phyloP scores from a whole-genome alignment of 495 filamentous ascomycete species.

The Penicillium simplicissimum region DNA sequence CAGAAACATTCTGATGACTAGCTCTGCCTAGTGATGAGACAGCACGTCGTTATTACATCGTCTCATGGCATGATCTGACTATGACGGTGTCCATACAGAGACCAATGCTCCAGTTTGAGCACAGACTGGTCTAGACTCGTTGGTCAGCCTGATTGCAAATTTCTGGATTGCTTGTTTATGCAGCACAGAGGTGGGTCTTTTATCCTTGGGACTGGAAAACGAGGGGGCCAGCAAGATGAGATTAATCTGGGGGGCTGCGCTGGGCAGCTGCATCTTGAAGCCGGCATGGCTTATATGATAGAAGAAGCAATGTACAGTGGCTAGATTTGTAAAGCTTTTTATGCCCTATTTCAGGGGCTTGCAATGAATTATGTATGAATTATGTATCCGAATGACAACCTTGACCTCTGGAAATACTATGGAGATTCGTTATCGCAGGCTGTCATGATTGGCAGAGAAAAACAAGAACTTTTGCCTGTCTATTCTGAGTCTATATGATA shows the following conservation, averaged over 20 bases:
- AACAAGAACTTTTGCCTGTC: conserved; percentile 2
- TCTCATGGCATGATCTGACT: neutral
- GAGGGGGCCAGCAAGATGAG: neutral
- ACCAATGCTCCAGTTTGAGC: neutral
- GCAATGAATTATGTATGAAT: neutral
- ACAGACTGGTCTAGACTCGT: conserved; percentile 13
- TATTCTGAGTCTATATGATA: conserved; percentile 6
- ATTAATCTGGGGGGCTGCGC: neutral
- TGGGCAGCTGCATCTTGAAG: neutral
- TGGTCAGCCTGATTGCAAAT: neutral
- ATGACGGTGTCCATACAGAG: neutral
- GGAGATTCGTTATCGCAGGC: neutral
- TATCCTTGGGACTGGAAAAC: neutral
- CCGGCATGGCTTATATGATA: neutral
- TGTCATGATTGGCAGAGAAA: neutral
- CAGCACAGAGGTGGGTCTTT: neutral
- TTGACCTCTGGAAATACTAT: neutral
- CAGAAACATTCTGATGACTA: conserved; percentile 12
- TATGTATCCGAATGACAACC: neutral
- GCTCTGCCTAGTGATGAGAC: neutral
- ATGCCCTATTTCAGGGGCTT: neutral
- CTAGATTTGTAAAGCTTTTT: neutral
- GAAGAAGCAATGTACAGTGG: neutral
- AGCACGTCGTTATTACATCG: neutral
- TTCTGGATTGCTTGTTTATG: neutral